Base-by-base conservation (phyloP, 1,284 basidiomycete genomes). In the Athelia psychrophila region DNA sequence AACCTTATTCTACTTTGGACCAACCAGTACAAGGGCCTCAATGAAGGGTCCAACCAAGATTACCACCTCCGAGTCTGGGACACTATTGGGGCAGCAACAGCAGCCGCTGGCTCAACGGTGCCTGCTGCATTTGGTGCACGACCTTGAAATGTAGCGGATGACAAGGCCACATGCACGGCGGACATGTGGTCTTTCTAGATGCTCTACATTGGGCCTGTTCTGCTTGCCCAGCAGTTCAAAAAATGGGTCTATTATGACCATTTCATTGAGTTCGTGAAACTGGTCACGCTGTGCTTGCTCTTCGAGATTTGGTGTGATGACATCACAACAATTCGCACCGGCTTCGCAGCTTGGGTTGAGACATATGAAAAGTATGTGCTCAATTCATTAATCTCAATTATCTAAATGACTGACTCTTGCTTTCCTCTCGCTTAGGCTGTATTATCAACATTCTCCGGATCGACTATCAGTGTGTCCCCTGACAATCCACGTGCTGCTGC, bases 401-500 rank as follows among this genome's bases (percentile, higher is more conserved):
- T 8, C 5, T 22, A 5, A 42, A 42, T 42, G n/a, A n/a, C 38
- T 18, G 5, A 30, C 13, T 13, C 5, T 30, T 42, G 6, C n/a
- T n/a, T n/a, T n/a, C n/a, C n/a, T n/a, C n/a, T n/a, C n/a, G n/a
- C 20, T 42, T 42, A 42, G 38, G n/a, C 16, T 42, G n/a, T 42
- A 42, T 49, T 71, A 70, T 40, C 64, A 64, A 45, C 51, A 60
- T 44, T 25, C 58, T 4, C 49, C 59, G 0, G 27, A 38, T 0
- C 54, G 62, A 1, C 49, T 70, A 2, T 46, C 63, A 0, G 38
- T 54, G 1, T 68, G 66, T 45, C 57, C 63, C 0, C n/a, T 66
- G 1, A 61, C 61, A 0, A 51, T 70, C 8, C 69, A 72, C 49
- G 44, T 56, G 3, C 55, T 66, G 5, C 57, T 67, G 15, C 65